Evolutionary conservation across 2,329 filamentous ascomycete species (phyloP), one percentile per base, ranked within the genome.

Genomic region (Aspergillus ibericus): DNA sequence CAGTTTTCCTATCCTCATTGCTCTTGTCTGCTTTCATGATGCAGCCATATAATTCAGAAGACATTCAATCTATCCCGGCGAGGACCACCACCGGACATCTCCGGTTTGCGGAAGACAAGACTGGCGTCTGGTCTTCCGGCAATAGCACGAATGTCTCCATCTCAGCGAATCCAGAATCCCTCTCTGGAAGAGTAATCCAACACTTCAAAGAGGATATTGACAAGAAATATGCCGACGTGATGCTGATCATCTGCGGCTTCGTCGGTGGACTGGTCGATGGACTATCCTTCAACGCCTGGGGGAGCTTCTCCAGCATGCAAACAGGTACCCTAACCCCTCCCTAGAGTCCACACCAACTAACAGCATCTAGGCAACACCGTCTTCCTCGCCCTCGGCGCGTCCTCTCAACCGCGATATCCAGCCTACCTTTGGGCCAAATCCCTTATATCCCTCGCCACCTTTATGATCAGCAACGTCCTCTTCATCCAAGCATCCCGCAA

Each of bases 221-320:
- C 22, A 62, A 66, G 0, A 63, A 48, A 10, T 56, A 65, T 51
- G 66, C 71, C 8, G 71, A 73, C 55, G 38, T 73, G 6, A 52
- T 72, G 13, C 60, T 74, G 2, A 66, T 77, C 22, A 53, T 74
- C 20, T 77, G 75, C 53, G 72, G 73, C 10, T 77, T 77, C 50
- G 70, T 76, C 5, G 70, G 72, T 36, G 76, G 76, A 10, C 64
- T 78, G 13, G 71, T 77, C 8, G 76, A 78, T 46, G 74, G 74
- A 20, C 58, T 77, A 15, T 74, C 75, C 2, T 77, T 76, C 62
- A 77, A 77, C 58, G 74, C 75, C 51, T 78, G 75, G 75, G 74
- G 71, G 3, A 77, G 72, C 63, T 78, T 78, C 55, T 68, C 75
- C 25, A 75, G 75, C 61, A 77, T 78, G 75, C 76, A 78, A 60